phyloP scores from a whole-genome alignment of 2,329 filamentous ascomycete species.

The Ophiostoma sp. region DNA sequence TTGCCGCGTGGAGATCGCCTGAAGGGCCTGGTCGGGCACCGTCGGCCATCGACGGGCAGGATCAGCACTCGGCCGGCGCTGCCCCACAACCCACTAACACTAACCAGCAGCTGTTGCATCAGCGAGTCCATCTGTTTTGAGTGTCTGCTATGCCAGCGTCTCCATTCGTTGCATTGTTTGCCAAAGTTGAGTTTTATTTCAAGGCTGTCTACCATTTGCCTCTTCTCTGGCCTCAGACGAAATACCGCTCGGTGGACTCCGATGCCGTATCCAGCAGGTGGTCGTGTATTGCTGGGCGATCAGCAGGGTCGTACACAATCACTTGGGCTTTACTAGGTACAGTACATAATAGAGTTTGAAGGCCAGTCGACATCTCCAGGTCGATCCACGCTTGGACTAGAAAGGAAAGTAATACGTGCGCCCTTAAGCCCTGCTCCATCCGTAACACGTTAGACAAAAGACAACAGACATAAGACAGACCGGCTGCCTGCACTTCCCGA shows the following conservation, averaged over 20 bases:
- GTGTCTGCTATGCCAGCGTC: background rate
- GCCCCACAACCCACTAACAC: slow-evolving; percentile 11
- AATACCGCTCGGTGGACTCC: background rate
- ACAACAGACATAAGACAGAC: background rate
- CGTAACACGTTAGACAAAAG: background rate
- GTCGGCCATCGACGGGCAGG: slow-evolving; percentile 16
- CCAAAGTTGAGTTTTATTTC: background rate
- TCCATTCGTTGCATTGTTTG: background rate
- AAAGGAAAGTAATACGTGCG: background rate
- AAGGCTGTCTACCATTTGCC: background rate
- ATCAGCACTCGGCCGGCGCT: background rate
- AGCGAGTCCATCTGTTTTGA: background rate
- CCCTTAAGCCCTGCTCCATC: background rate
- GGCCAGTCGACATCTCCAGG: background rate
- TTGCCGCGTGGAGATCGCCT: slow-evolving; percentile 12
- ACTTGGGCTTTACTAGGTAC: too few relatives aligned
- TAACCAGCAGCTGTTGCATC: background rate
- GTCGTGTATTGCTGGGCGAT: slow-evolving; percentile 1
- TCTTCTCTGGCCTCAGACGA: background rate
- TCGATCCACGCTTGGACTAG: slow-evolving; percentile 7
- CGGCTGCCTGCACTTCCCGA: background rate
- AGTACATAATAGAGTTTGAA: background rate
- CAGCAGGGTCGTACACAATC: slow-evolving; percentile 2
- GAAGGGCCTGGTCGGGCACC: background rate
- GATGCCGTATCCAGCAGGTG: slow-evolving; percentile 5